These are phyloP conservation scores for Aspergillus cristatus DNA, from an alignment of 495 filamentous ascomycete species.

Conservation along the genomic window DNA sequence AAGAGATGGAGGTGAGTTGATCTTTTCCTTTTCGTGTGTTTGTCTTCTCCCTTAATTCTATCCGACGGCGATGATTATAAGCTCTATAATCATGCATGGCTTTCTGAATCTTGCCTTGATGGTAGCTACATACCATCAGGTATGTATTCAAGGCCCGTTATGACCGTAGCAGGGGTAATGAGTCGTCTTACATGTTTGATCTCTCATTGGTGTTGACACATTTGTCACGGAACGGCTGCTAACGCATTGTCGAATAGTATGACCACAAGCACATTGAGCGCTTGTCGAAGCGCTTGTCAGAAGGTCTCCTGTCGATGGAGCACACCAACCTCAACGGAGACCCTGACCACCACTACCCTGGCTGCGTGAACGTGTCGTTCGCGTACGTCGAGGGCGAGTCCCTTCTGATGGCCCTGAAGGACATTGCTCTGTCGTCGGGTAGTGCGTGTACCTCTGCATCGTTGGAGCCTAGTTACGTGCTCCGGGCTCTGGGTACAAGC, in stretches of 20 bases:
- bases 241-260: conserved; percentile 55
- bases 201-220: no score
- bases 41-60: no score
- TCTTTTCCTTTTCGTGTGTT: conserved; percentile 3
- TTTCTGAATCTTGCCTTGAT: conserved; percentile 15
- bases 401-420: conserved; percentile 94
- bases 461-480: conserved; percentile 89
- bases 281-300: conserved; percentile 74
- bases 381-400: conserved; percentile 98
- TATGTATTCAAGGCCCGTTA: conserved; percentile 35
- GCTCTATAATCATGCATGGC: conserved; percentile 51
- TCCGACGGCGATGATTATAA: conserved; percentile 41
- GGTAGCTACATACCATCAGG: conserved; percentile 30
- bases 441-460: conserved; percentile 97
- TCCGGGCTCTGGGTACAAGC: conserved; percentile 86
- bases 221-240: conserved; percentile 12
- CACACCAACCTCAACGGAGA: conserved; percentile 91
- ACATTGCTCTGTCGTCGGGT: conserved; percentile 93
- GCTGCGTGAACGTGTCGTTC: conserved; percentile 97
- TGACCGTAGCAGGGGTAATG: conserved; percentile 45
- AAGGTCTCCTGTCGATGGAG: conserved; percentile 77
- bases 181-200: conserved; percentile 10
- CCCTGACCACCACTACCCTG: conserved; percentile 74
- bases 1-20: conserved; percentile 75
- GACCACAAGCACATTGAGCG: conserved; percentile 73